Evolutionary conservation across 2,329 filamentous ascomycete species (phyloP).

Genomic region (Cladosporium cucumerinum): DNA sequence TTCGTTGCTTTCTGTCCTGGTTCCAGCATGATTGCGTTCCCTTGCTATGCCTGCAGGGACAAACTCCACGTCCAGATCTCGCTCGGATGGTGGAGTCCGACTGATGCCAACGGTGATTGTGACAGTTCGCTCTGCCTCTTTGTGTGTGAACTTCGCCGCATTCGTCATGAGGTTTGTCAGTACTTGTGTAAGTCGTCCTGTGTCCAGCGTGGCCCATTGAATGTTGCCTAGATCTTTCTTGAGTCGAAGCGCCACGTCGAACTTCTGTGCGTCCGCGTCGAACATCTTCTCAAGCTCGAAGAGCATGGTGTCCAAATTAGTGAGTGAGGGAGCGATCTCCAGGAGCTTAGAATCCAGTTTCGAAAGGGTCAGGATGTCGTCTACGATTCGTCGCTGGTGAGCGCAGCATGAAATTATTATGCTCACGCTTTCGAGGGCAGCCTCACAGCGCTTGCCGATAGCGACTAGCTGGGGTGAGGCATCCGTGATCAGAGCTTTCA

Average conservation of each 20-base stretch:
- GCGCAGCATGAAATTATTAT: constrained; percentile 43
- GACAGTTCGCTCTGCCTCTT: constrained; percentile 18
- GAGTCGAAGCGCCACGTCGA: constrained; percentile 21
- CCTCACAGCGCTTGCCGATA: neutral
- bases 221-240: constrained; percentile 12
- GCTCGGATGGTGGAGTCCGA: constrained; percentile 19
- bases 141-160: constrained; percentile 29
- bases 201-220: constrained; percentile 29
- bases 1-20: constrained; percentile 8
- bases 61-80: constrained; percentile 22
- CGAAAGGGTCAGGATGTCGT: constrained; percentile 41
- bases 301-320: constrained; percentile 20
- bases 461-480: constrained; percentile 25
- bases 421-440: constrained; percentile 17
- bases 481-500: constrained; percentile 15
- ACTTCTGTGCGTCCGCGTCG: constrained; percentile 27
- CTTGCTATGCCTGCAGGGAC: constrained; percentile 21
- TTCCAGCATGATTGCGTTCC: constrained; percentile 14
- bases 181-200: constrained; percentile 31
- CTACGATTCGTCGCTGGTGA: constrained; percentile 41
- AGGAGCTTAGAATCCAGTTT: constrained; percentile 45
- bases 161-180: constrained; percentile 33
- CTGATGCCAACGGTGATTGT: constrained; percentile 16
- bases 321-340: constrained; percentile 25
- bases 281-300: constrained; percentile 34